Evolutionary conservation across 164 flowering plant genomes (phyloP).

Genomic region (Litsea cubeba): DNA sequence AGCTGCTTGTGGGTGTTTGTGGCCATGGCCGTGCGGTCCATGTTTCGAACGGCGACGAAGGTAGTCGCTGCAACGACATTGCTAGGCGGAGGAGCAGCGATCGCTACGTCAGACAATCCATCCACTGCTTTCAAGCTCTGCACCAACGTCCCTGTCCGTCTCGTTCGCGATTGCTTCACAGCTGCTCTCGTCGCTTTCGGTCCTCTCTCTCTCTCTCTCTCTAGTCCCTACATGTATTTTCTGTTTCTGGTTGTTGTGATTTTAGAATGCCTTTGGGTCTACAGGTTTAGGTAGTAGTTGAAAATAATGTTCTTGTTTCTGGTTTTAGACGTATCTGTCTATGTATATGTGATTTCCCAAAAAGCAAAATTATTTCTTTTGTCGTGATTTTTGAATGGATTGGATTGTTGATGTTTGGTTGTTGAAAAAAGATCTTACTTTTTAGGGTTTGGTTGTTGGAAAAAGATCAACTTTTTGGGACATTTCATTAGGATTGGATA

Average conservation of each 20-base stretch:
- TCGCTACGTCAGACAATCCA: conserved; percentile 71
- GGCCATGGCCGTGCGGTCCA: conserved; percentile 51
- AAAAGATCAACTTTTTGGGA: too few species aligned
- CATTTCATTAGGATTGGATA: too few species aligned
- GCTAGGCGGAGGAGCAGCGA: conserved; percentile 45
- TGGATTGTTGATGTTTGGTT: too few species aligned
- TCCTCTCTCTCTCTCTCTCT: conserved; percentile 16
- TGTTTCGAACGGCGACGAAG: conserved; percentile 53
- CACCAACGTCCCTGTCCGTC: conserved; percentile 74
- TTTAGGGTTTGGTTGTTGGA: too few species aligned
- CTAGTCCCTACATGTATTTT: too few species aligned
- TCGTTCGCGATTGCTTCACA: conserved; percentile 57
- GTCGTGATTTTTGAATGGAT: too few species aligned
- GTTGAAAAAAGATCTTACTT: too few species aligned
- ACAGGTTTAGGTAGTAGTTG: not conserved
- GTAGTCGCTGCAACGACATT: conserved; percentile 42
- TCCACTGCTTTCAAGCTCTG: conserved; percentile 56
- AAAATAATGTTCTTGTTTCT: not conserved
- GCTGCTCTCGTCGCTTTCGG: conserved; percentile 80
- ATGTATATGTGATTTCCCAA: not conserved
- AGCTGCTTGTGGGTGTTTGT: not conserved
- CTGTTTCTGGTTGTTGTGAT: not conserved
- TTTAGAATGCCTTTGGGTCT: too few species aligned
- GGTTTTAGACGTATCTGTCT: not conserved
- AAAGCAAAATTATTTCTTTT: too few species aligned